Evolutionary conservation across 305 asterid species (phyloP).

Genomic region (Plantago coronopus): DNA sequence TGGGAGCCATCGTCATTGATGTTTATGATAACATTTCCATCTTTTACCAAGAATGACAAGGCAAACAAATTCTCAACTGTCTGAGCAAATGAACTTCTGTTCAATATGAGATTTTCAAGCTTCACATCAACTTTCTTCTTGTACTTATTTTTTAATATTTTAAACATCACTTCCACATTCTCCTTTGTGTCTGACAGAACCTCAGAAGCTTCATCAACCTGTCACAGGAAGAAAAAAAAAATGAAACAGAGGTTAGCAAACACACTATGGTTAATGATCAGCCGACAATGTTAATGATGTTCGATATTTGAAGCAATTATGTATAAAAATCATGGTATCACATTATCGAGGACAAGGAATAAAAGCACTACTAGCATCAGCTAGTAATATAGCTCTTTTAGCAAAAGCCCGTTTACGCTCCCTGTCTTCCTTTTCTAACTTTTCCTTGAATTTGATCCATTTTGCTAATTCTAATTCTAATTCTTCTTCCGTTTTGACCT

Average conservation of each 20-base stretch:
- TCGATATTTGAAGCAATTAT: not conserved
- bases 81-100: conserved; percentile 53
- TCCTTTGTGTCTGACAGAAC: conserved; percentile 34
- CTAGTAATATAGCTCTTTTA: too few species aligned
- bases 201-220: conserved; percentile 34
- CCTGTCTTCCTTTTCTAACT: too few species aligned
- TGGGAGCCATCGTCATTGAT: conserved; percentile 48
- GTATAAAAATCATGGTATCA: not conserved
- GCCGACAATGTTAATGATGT: not conserved
- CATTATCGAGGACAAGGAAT: not conserved
- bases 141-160: conserved; percentile 32
- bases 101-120: conserved; percentile 45
- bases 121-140: conserved; percentile 12
- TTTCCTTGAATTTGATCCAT: too few species aligned
- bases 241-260: not conserved
- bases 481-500: too few species aligned
- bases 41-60: conserved; percentile 56
- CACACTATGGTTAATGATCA: not conserved
- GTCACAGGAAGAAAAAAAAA: conserved; percentile 12
- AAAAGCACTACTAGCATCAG: too few species aligned
- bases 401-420: too few species aligned
- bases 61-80: conserved; percentile 62
- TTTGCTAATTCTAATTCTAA: too few species aligned
- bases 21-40: conserved; percentile 42
- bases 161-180: conserved; percentile 39